A percentile compares a stretch with the other conserved stretches of the same genome.
Evolutionary conservation across 805 yeast genomes (phyloP).

Genomic region (Candida sakaeoensis): DNA sequence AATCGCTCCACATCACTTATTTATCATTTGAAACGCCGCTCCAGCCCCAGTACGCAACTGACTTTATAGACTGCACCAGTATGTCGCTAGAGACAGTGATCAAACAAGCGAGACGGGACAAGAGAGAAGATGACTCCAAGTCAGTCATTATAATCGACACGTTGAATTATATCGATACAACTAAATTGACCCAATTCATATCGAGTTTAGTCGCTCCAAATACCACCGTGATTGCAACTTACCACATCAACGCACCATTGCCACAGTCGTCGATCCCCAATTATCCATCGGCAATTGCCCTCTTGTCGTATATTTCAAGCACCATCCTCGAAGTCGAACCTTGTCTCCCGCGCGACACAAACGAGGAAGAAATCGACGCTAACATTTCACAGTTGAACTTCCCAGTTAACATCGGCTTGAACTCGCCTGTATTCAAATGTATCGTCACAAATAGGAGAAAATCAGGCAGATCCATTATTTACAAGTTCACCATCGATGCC

Average conservation of each 20-base stretch:
- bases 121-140: slow-evolving; percentile 3
- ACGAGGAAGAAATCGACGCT: slow-evolving; percentile 45
- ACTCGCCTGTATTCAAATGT: slow-evolving; percentile 44
- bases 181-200: slow-evolving; percentile 47
- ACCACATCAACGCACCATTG: slow-evolving; percentile 34
- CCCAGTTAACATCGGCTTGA: slow-evolving; percentile 44
- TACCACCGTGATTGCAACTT: slow-evolving; percentile 30
- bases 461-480: slow-evolving; percentile 73
- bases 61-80: slow-evolving; percentile 44
- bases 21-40: slow-evolving; percentile 67
- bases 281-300: slow-evolving; percentile 50
- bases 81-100: slow-evolving; percentile 16
- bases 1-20: slow-evolving; percentile 40
- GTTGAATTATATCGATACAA: slow-evolving; percentile 52
- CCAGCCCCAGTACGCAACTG: slow-evolving; percentile 47
- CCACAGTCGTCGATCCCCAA: slow-evolving; percentile 35
- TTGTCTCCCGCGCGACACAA: slow-evolving; percentile 8
- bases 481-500: slow-evolving; percentile 52
- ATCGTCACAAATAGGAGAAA: slow-evolving; percentile 68
- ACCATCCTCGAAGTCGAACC: slow-evolving; percentile 65
- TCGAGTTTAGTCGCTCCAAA: slow-evolving; percentile 40
- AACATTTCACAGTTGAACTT: slow-evolving; percentile 38
- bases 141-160: slow-evolving; percentile 28
- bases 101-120: slow-evolving; percentile 10
- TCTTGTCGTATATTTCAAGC: slow-evolving; percentile 71